Percentiles rank a stretch among this genome's conserved stretches.
phyloP scores from a whole-genome alignment of 2,329 filamentous ascomycete species.

The Cadophora sp. region DNA sequence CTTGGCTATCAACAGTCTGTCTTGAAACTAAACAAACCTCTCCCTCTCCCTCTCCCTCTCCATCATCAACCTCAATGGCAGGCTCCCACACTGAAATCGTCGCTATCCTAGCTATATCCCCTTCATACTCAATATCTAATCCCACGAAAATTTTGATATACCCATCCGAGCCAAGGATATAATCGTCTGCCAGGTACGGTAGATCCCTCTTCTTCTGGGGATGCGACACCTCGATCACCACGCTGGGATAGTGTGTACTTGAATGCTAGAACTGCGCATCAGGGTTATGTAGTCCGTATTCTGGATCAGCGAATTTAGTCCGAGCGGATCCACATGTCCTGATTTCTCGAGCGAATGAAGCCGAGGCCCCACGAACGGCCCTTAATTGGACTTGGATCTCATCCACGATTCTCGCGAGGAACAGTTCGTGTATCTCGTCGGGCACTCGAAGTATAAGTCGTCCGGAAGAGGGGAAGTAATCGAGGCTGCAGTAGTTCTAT shows the following conservation, averaged over 20 bases:
- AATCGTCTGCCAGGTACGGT: constrained; percentile 43
- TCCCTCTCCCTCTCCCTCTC: no score
- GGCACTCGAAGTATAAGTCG: constrained; percentile 37
- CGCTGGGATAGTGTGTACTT: constrained; percentile 34
- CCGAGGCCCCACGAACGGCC: constrained; percentile 22
- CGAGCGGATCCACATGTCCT: constrained; percentile 20
- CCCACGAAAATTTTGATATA: constrained; percentile 45
- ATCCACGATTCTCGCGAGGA: constrained; percentile 29
- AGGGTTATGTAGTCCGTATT: constrained; percentile 33
- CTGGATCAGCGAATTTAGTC: constrained; percentile 25
- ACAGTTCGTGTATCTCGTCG: constrained; percentile 32
- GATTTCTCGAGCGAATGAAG: constrained; percentile 27
- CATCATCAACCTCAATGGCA: no score
- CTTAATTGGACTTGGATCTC: constrained; percentile 28
- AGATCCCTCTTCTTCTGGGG: constrained; percentile 43
- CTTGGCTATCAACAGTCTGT: no score
- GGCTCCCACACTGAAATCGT: constrained; percentile 44
- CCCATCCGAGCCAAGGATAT: constrained; percentile 43
- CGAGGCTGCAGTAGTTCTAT: constrained; percentile 31
- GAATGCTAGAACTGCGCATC: constrained; percentile 40
- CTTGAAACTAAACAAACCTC: no score
- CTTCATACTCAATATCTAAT: constrained; percentile 45
- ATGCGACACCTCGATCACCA: constrained; percentile 46
- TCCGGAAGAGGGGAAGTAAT: constrained; percentile 33
- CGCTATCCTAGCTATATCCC: constrained; percentile 35